Percentiles rank a stretch among this genome's conserved stretches.
Evolutionary conservation across 345 rosid species (phyloP).

Genomic region (Firmiana major): DNA sequence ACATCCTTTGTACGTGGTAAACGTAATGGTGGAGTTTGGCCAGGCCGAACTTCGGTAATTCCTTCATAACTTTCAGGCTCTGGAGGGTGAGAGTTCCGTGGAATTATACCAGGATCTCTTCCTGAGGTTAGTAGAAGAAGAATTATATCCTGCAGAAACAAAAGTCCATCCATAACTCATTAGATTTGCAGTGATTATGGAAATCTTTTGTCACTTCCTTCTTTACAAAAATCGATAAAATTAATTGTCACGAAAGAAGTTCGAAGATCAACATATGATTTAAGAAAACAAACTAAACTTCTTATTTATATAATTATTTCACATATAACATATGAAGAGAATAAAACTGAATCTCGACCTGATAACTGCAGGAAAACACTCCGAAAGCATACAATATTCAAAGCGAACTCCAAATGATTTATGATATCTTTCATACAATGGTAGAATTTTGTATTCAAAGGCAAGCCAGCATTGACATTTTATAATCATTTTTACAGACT

Average conservation of each 20-base stretch:
- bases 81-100: constrained; percentile 73
- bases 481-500: background rate
- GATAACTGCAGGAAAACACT: background rate
- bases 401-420: background rate
- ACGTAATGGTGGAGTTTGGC: constrained; percentile 52
- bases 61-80: constrained; percentile 55
- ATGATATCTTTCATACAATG: background rate
- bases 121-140: constrained; percentile 79
- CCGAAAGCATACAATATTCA: background rate
- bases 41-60: constrained; percentile 32
- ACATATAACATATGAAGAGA: background rate
- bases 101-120: constrained; percentile 96
- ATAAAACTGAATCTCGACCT: background rate
- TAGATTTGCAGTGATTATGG: background rate
- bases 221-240: background rate
- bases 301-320: background rate
- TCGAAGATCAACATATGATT: background rate
- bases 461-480: background rate
- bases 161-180: constrained; percentile 3
- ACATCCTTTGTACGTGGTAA: constrained; percentile 68
- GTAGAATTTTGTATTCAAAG: constrained; percentile 2
- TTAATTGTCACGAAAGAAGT: background rate
- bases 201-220: too few relatives aligned
- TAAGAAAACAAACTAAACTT: background rate
- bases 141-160: constrained; percentile 55